A percentile compares a stretch with the other conserved stretches of the same genome.
Evolutionary conservation across 495 filamentous ascomycete genomes (phyloP).

Genomic region (Pyronema omphalodes): DNA sequence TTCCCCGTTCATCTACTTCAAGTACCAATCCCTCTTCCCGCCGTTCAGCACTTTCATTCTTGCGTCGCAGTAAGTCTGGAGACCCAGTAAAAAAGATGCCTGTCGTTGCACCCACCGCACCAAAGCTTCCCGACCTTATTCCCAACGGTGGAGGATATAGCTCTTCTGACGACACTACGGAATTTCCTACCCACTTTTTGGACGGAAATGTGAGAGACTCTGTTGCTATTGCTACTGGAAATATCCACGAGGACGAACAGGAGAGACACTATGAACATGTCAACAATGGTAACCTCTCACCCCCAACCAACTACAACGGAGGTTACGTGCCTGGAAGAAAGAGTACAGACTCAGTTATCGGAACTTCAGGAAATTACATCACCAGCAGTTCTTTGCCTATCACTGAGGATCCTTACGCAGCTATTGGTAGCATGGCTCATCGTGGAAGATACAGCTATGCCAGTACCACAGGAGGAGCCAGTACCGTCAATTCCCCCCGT

Average conservation of each 20-base stretch:
- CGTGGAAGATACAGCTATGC: slow-evolving; percentile 94
- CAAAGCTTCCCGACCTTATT: slow-evolving; percentile 62
- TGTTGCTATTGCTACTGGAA: slow-evolving; percentile 38
- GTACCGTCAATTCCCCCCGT: slow-evolving; percentile 84
- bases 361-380: slow-evolving; percentile 11
- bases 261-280: slow-evolving; percentile 8
- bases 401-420: slow-evolving; percentile 53
- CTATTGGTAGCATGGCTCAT: slow-evolving; percentile 88
- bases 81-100: slow-evolving; percentile 50
- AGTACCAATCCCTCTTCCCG: background rate
- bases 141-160: slow-evolving; percentile 27
- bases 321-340: slow-evolving; percentile 25
- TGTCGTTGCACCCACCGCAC: slow-evolving; percentile 35
- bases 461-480: slow-evolving; percentile 53
- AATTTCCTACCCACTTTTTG: slow-evolving; percentile 33
- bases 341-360: slow-evolving; percentile 27
- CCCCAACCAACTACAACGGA: slow-evolving; percentile 31
- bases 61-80: slow-evolving; percentile 66
- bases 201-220: slow-evolving; percentile 51
- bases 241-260: slow-evolving; percentile 18
- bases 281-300: slow-evolving; percentile 16
- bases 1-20: background rate
- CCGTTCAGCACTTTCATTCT: slow-evolving; percentile 32
- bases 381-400: slow-evolving; percentile 14
- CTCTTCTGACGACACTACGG: slow-evolving; percentile 5